Conservation (phyloP, 176 grass and related monocot species). For the Echinochloa phyllopogon region DNA sequence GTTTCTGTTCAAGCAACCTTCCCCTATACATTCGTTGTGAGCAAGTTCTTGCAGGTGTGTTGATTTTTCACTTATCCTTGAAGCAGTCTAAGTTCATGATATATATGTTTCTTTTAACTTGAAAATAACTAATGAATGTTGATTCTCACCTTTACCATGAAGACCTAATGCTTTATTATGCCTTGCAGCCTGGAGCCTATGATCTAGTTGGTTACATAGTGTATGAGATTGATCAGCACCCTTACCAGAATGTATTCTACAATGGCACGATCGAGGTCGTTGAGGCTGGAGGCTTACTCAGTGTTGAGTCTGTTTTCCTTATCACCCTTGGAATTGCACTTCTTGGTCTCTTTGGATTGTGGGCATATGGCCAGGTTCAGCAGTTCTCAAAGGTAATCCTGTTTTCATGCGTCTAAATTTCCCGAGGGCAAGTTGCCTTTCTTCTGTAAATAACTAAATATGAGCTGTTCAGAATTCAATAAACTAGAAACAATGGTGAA, state of each 20-base stretch:
- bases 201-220: conserved; percentile 91
- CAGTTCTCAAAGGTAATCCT: conserved; percentile 83
- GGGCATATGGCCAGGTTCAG: conserved; percentile 92
- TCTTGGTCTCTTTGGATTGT: conserved; percentile 74
- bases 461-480: background rate
- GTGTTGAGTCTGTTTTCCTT: conserved; percentile 98
- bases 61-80: conserved; percentile 19
- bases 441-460: background rate
- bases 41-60: conserved; percentile 96
- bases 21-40: conserved; percentile 87
- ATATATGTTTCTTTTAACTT: conserved; percentile 24
- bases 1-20: conserved; percentile 87
- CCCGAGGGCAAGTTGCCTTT: background rate
- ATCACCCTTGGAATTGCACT: conserved; percentile 84
- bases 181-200: conserved; percentile 86
- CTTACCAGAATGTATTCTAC: conserved; percentile 88
- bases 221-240: conserved; percentile 93
- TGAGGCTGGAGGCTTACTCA: conserved; percentile 85
- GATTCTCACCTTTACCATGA: conserved; percentile 6
- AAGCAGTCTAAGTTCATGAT: conserved; percentile 17
- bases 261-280: conserved; percentile 91
- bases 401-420: background rate
- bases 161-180: conserved; percentile 37
- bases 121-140: conserved; percentile 34
- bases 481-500: background rate